Evolutionary conservation across 163 green algal genomes (phyloP).

Genomic region (Prototheca wickerhamii): DNA sequence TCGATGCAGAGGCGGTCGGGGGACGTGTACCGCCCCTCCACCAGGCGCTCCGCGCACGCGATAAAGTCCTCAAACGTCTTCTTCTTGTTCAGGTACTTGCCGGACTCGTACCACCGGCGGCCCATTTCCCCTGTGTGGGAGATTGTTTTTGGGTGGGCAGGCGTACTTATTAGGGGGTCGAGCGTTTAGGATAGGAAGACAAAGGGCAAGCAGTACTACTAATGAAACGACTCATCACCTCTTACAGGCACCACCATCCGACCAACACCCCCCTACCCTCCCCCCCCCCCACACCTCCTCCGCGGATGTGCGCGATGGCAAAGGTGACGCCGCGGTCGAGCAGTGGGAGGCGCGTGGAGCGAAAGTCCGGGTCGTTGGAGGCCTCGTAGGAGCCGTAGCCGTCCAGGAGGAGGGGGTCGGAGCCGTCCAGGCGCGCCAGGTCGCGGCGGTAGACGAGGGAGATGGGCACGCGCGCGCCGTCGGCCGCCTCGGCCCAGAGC

Average conservation of each 20-base stretch:
- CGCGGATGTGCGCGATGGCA: slow-evolving; percentile 70
- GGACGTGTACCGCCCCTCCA: slow-evolving; percentile 51
- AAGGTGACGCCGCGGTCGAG: slow-evolving; percentile 68
- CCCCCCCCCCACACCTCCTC: slow-evolving; percentile 61
- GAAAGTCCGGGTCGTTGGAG: slow-evolving; percentile 63
- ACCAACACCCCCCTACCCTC: slow-evolving; percentile 48
- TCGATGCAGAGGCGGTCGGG: slow-evolving; percentile 46
- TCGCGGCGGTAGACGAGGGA: slow-evolving; percentile 52
- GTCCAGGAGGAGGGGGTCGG: slow-evolving; percentile 45
- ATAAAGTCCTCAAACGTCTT: slow-evolving; percentile 98
- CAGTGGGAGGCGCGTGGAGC: slow-evolving; percentile 49
- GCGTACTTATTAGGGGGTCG: too few relatives aligned
- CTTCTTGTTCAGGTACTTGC: slow-evolving; percentile 73
- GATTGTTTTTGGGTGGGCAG: not conserved
- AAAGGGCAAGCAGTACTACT: too few relatives aligned
- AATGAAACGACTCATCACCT: too few relatives aligned
- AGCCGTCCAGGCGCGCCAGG: slow-evolving; percentile 34
- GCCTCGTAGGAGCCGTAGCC: slow-evolving; percentile 59
- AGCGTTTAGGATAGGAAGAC: not conserved
- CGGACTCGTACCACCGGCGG: slow-evolving; percentile 78
- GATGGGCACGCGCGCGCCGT: slow-evolving; percentile 71
- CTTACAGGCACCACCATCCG: slow-evolving; percentile 38
- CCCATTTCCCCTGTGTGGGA: slow-evolving; percentile 58
- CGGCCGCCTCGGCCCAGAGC: slow-evolving; percentile 57
- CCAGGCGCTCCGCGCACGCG: slow-evolving; percentile 66